A percentile compares a stretch with the other conserved stretches of the same genome.
These are phyloP conservation scores for Fusarium sp. DNA, from an alignment of 2,329 filamentous ascomycete species.

Conservation along the genomic window DNA sequence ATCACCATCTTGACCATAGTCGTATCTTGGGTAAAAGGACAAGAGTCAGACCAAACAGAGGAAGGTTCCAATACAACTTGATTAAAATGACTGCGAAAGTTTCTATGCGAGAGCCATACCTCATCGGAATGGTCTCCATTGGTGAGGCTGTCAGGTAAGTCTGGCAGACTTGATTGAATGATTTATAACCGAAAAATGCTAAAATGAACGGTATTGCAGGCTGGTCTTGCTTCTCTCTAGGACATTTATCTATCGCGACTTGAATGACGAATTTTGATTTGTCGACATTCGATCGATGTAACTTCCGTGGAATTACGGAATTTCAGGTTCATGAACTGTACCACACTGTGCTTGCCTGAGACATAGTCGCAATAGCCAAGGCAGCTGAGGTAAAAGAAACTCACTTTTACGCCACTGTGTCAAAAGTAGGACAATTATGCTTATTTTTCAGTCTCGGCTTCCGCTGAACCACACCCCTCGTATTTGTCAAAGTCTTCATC, in stretches of 20 bases:
- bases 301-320: neutral
- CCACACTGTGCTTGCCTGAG: neutral
- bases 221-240: neutral
- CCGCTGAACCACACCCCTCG: neutral
- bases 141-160: no score
- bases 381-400: neutral
- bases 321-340: neutral
- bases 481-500: neutral
- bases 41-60: no score
- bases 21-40: no score
- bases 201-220: no score
- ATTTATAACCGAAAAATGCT: no score
- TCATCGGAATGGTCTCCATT: no score
- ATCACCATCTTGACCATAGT: neutral
- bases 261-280: neutral
- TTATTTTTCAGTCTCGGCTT: neutral
- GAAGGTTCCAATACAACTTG: no score
- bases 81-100: no score
- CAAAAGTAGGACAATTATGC: neutral
- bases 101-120: no score
- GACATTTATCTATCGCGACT: neutral
- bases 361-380: neutral
- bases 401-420: neutral
- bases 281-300: neutral
- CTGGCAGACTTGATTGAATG: no score